Conservation (phyloP, 2,329 filamentous ascomycete species). For the Neonectria hederae region DNA sequence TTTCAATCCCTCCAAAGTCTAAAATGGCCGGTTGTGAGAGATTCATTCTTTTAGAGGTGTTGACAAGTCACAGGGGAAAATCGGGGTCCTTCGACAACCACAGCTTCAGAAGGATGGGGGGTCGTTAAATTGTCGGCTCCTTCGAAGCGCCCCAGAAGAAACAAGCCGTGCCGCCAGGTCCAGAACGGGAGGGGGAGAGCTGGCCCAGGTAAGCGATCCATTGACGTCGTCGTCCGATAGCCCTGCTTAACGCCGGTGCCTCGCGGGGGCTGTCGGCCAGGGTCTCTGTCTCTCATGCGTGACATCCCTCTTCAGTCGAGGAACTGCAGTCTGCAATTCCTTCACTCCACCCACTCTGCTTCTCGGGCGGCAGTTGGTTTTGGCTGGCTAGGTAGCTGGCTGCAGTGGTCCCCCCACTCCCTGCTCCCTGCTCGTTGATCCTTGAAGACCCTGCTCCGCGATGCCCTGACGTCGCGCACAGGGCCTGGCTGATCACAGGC, state of each 20-base stretch:
- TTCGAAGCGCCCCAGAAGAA: conserved; percentile 25
- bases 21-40: conserved; percentile 2
- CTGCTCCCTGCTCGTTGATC: conserved; percentile 1
- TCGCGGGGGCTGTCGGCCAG: conserved; percentile 11
- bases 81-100: not conserved
- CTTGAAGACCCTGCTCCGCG: conserved; percentile 8
- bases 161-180: conserved; percentile 12
- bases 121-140: conserved; percentile 21
- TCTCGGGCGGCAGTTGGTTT: conserved; percentile 24
- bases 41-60: conserved; percentile 5
- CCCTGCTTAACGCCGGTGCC: conserved; percentile 29
- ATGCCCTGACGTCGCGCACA: conserved; percentile 12
- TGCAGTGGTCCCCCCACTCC: not conserved
- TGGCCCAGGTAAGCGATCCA: conserved; percentile 23
- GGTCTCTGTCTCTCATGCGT: conserved; percentile 26
- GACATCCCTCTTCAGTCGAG: conserved; percentile 18
- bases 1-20: not conserved
- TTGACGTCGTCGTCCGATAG: conserved; percentile 16
- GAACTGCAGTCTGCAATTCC: conserved; percentile 10
- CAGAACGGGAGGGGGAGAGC: conserved; percentile 2
- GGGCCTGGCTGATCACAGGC: not conserved
- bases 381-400: conserved; percentile 8
- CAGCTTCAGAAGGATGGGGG: not conserved
- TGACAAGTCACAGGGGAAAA: not conserved
- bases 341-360: conserved; percentile 15